Percentiles rank a stretch among this genome's conserved stretches.
Evolutionary conservation across 768 basidiomycete genomes (phyloP).

Genomic region (Leucogyrophana mollusca): DNA sequence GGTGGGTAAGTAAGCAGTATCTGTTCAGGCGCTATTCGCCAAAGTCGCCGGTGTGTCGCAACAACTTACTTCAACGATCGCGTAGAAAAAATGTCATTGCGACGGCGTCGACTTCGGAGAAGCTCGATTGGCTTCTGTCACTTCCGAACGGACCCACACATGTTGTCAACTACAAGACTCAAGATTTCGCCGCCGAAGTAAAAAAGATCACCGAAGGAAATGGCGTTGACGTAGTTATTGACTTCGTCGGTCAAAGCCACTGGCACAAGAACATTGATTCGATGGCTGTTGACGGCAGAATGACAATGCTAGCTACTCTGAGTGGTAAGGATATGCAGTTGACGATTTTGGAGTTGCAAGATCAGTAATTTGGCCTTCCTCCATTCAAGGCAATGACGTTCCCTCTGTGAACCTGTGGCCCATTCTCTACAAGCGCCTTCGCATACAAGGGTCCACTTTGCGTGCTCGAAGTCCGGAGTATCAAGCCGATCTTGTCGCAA

Average conservation of each 20-base stretch:
- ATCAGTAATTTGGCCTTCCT: slow-evolving; percentile 16
- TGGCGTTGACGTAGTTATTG: slow-evolving; percentile 83
- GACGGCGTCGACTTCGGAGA: slow-evolving; percentile 83
- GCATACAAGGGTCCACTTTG: slow-evolving; percentile 86
- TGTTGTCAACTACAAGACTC: slow-evolving; percentile 79
- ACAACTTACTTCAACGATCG: too few species aligned
- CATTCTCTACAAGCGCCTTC: slow-evolving; percentile 81
- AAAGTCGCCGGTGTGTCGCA: too few species aligned
- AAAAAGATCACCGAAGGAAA: slow-evolving; percentile 64
- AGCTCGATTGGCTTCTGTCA: slow-evolving; percentile 71
- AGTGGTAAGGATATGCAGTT: slow-evolving; percentile 49
- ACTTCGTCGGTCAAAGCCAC: slow-evolving; percentile 78
- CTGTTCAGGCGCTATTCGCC: slow-evolving; percentile 1
- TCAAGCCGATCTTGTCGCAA: slow-evolving; percentile 67
- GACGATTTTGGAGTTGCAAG: slow-evolving; percentile 14
- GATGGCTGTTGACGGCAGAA: slow-evolving; percentile 69
- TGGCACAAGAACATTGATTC: slow-evolving; percentile 72
- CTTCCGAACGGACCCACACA: slow-evolving; percentile 67
- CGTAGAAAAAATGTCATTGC: slow-evolving; percentile 69
- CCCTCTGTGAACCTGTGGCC: slow-evolving; percentile 55
- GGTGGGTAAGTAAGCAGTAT: slow-evolving; percentile 65
- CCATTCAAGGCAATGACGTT: slow-evolving; percentile 47
- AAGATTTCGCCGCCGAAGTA: slow-evolving; percentile 75
- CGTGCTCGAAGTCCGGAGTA: slow-evolving; percentile 74
- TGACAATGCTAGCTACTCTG: slow-evolving; percentile 64